Evolutionary conservation across 1,139 yeast genomes (phyloP).

Genomic region (Hyphopichia khmerensis): DNA sequence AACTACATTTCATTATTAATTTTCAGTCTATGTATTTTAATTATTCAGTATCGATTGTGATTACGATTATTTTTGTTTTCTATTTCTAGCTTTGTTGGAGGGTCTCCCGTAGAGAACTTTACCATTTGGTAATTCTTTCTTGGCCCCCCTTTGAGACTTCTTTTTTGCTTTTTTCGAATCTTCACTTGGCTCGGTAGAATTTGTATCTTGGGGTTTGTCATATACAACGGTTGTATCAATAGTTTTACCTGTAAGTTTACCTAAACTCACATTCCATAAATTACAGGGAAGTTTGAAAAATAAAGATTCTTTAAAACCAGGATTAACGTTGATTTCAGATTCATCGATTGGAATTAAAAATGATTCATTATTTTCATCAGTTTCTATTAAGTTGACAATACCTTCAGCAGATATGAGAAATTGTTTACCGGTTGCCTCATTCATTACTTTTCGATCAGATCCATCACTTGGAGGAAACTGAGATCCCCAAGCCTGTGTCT

Average conservation of each 20-base stretch:
- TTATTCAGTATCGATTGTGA: too few relatives aligned
- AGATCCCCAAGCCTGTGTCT: slow-evolving; percentile 62
- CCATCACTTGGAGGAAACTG: slow-evolving; percentile 48
- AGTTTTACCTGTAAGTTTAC: slow-evolving; percentile 27
- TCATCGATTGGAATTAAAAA: slow-evolving; percentile 32
- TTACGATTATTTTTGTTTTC: slow-evolving; percentile 6
- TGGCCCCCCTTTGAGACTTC: slow-evolving; percentile 41
- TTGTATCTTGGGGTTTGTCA: slow-evolving; percentile 12
- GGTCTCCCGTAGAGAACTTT: slow-evolving; percentile 53
- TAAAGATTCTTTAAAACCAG: slow-evolving; percentile 56
- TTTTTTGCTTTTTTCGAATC: slow-evolving; percentile 25
- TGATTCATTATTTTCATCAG: slow-evolving; percentile 40
- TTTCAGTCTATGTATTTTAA: too few relatives aligned
- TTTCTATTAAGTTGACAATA: slow-evolving; percentile 60
- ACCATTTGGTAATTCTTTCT: slow-evolving; percentile 57
- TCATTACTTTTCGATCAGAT: slow-evolving; percentile 37
- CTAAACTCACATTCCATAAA: slow-evolving; percentile 48
- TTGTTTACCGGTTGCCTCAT: slow-evolving; percentile 47
- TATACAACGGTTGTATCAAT: slow-evolving; percentile 24
- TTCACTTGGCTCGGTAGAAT: slow-evolving; percentile 8
- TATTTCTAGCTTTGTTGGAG: slow-evolving; percentile 12
- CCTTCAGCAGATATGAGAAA: slow-evolving; percentile 71
- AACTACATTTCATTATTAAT: too few relatives aligned
- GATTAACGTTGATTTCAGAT: slow-evolving; percentile 33
- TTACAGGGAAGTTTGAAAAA: slow-evolving; percentile 46